phyloP scores from a whole-genome alignment of 2,329 filamentous ascomycete genomes.

The Sporothrix phasma region DNA sequence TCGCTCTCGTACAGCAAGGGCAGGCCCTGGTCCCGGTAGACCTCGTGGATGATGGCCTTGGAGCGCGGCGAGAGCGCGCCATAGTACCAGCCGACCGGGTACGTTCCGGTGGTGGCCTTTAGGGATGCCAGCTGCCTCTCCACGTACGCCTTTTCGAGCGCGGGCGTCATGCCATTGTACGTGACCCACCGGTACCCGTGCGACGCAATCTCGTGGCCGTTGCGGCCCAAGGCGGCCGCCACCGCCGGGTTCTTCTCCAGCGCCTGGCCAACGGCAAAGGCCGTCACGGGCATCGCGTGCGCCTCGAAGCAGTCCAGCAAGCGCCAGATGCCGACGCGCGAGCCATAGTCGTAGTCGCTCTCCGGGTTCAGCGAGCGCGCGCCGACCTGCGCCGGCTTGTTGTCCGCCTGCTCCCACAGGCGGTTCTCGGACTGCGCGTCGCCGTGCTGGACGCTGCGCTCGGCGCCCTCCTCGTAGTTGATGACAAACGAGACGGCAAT shows the following conservation, averaged over 20 bases:
- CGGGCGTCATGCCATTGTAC: conserved; percentile 14
- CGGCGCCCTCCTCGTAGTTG: conserved; percentile 29
- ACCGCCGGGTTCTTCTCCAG: conserved; percentile 17
- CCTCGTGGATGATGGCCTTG: conserved; percentile 16
- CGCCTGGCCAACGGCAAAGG: conserved; percentile 15
- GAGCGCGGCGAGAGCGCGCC: conserved; percentile 15
- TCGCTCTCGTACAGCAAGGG: conserved; percentile 17
- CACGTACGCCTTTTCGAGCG: conserved; percentile 15
- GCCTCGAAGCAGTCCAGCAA: conserved; percentile 16
- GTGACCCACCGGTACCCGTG: conserved; percentile 15
- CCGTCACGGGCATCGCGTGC: conserved; percentile 12
- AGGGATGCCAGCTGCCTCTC: conserved; percentile 11
- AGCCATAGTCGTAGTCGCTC: conserved; percentile 20
- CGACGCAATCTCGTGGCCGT: conserved; percentile 18
- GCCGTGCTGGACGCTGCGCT: conserved; percentile 26
- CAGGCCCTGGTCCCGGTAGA: conserved; percentile 12
- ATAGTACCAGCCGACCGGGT: conserved; percentile 19
- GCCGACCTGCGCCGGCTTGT: conserved; percentile 13
- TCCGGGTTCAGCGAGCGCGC: conserved; percentile 16
- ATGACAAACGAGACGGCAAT: conserved; percentile 31
- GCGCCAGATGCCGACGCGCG: conserved; percentile 18
- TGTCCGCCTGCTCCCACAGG: conserved; percentile 16
- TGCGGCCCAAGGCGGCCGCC: conserved; percentile 13
- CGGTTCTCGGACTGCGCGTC: conserved; percentile 23
- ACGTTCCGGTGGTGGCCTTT: conserved; percentile 14